Percentiles rank a stretch among this genome's conserved stretches.
Evolutionary conservation across 768 basidiomycete genomes (phyloP).

Genomic region (Pleurotus tuber-regium): DNA sequence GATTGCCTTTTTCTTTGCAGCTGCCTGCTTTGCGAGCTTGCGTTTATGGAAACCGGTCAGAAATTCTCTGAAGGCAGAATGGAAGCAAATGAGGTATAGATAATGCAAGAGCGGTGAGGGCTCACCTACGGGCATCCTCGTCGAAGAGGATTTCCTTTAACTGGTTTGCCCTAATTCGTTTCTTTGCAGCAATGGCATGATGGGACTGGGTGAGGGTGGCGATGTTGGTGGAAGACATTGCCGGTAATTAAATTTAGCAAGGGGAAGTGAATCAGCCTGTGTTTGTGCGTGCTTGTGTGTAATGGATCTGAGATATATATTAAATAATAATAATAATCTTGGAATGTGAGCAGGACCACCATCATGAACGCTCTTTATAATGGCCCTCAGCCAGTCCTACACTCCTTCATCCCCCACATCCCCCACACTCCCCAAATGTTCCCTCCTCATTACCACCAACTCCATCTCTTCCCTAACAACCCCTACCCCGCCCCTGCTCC

Average conservation of each 20-base stretch:
- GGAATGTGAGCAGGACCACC: not conserved
- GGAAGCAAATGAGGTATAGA: slow-evolving; percentile 14
- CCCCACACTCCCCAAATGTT: slow-evolving; percentile 7
- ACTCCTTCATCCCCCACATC: slow-evolving; percentile 13
- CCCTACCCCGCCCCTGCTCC: slow-evolving; percentile 40
- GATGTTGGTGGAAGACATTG: slow-evolving; percentile 39
- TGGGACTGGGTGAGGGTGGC: slow-evolving; percentile 62
- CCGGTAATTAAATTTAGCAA: slow-evolving; percentile 14
- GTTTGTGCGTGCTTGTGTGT: not conserved
- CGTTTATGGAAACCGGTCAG: slow-evolving; percentile 93
- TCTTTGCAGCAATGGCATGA: slow-evolving; percentile 63
- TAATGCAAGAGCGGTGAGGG: not conserved
- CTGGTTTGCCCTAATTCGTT: slow-evolving; percentile 61
- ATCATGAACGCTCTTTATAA: slow-evolving; percentile 25
- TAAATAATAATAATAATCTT: not conserved
- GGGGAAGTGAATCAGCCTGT: slow-evolving; percentile 24
- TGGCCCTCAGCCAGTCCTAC: slow-evolving; percentile 11
- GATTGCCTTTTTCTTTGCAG: slow-evolving; percentile 66
- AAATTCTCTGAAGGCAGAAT: slow-evolving; percentile 60
- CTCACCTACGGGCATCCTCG: slow-evolving; percentile 75
- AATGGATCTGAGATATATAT: not conserved
- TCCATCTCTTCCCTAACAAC: slow-evolving; percentile 34
- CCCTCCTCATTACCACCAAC: slow-evolving; percentile 15
- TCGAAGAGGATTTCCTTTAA: slow-evolving; percentile 84
- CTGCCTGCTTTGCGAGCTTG: slow-evolving; percentile 82